A percentile compares a stretch with the other conserved stretches of the same genome.
phyloP scores from a whole-genome alignment of 805 yeast genomes.

The Yamadazyma ubonensis region DNA sequence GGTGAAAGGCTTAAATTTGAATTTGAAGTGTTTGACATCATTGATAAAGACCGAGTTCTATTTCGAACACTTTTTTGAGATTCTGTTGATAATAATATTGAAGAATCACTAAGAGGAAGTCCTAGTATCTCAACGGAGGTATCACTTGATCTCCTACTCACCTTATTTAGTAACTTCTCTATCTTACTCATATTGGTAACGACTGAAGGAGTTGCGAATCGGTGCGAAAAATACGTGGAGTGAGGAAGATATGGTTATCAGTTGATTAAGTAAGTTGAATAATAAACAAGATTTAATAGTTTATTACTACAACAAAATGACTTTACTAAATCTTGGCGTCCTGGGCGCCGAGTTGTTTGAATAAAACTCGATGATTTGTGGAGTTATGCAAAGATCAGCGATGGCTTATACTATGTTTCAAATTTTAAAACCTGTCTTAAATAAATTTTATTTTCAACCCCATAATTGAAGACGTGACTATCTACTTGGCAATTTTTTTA shows the following conservation, averaged over 20 bases:
- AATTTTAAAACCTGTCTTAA: no score
- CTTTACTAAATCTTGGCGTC: no score
- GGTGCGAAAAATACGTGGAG: background rate
- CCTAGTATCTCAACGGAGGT: constrained; percentile 13
- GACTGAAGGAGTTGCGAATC: background rate
- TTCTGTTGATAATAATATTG: background rate
- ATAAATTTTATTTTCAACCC: no score
- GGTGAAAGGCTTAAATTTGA: constrained; percentile 6
- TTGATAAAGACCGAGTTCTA: constrained; percentile 13
- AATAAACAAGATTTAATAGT: background rate
- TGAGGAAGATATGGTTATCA: background rate
- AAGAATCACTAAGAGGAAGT: no score
- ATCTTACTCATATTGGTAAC: constrained; percentile 8
- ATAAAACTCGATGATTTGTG: no score
- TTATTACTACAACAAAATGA: no score
- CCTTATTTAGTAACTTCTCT: constrained; percentile 16
- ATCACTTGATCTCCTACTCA: constrained; percentile 19
- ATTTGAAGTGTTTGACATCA: constrained; percentile 9
- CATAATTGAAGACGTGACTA: no score
- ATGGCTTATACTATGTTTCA: no score
- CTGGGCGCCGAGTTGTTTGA: no score
- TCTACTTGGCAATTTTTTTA: no score
- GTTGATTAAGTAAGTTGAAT: background rate
- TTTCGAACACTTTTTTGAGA: constrained; percentile 7
- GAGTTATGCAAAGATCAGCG: no score